phyloP scores from a whole-genome alignment of 2,329 filamentous ascomycete genomes.

The Tolypocladium amazonense region DNA sequence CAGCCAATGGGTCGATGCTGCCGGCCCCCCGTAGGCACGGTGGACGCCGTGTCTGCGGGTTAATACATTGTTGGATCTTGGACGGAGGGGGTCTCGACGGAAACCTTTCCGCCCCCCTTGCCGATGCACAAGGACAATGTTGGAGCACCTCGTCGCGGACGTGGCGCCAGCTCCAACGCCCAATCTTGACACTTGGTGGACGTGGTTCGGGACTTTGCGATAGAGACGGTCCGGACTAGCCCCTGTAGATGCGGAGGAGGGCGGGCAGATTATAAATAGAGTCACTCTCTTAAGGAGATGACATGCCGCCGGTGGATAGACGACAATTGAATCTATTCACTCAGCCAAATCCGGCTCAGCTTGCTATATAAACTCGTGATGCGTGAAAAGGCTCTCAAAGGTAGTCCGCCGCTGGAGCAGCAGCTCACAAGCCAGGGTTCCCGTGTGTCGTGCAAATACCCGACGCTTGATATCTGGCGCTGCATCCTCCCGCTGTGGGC shows the following conservation, averaged over 20 bases:
- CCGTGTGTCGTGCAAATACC: not conserved
- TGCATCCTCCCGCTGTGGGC: not conserved
- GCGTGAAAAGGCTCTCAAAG: not conserved
- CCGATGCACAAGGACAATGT: constrained; percentile 6
- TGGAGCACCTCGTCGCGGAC: constrained; percentile 13
- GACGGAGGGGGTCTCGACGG: constrained; percentile 6
- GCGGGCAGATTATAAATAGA: too few relatives aligned
- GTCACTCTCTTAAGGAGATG: not conserved
- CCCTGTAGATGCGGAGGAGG: constrained; percentile 16
- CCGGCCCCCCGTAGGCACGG: constrained; percentile 30
- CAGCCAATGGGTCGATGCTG: constrained; percentile 43
- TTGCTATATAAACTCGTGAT: not conserved
- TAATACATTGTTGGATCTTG: constrained; percentile 19
- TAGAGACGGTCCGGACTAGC: constrained; percentile 20
- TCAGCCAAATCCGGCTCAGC: not conserved
- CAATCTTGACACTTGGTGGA: constrained; percentile 10
- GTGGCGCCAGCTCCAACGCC: constrained; percentile 14
- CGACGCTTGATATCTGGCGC: not conserved
- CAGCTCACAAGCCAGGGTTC: not conserved
- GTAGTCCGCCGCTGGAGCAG: not conserved
- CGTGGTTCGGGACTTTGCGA: constrained; percentile 17
- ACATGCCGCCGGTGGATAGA: constrained; percentile 25
- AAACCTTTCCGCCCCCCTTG: not conserved
- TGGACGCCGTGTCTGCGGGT: constrained; percentile 16
- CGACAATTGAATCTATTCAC: constrained; percentile 40